Evolutionary conservation across 2,329 filamentous ascomycete genomes (phyloP).

Genomic region (Dactylellina parvicollis): DNA sequence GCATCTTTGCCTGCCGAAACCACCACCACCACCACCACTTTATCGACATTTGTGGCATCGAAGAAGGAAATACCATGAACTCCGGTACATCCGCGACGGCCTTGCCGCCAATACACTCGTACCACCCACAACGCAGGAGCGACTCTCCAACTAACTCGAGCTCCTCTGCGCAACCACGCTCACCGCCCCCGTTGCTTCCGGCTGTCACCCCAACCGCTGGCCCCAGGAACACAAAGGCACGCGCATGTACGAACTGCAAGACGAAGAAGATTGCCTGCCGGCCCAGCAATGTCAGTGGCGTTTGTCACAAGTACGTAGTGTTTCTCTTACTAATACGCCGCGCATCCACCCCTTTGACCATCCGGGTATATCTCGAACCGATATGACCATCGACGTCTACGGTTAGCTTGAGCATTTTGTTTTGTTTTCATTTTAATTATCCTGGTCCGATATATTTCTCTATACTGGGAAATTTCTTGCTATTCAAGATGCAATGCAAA

Average conservation of each 20-base stretch:
- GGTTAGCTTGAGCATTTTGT: neutral
- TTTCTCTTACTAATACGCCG: neutral
- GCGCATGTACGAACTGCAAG: slow-evolving; percentile 52
- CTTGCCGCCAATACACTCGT: slow-evolving; percentile 49
- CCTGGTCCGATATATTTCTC: no score
- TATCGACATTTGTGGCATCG: no score
- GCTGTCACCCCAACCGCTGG: slow-evolving; percentile 19
- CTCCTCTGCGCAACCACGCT: slow-evolving; percentile 48
- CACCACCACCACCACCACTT: neutral
- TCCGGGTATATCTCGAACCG: slow-evolving; percentile 4
- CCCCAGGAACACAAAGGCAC: slow-evolving; percentile 46
- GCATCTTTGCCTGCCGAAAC: slow-evolving; percentile 26
- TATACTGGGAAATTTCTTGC: no score
- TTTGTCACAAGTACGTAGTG: slow-evolving; percentile 44
- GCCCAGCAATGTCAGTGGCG: slow-evolving; percentile 36
- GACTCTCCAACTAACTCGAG: slow-evolving; percentile 5
- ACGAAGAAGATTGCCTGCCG: slow-evolving; percentile 53
- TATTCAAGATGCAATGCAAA: slow-evolving; percentile 43
- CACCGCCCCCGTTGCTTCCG: slow-evolving; percentile 45
- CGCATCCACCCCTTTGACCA: neutral
- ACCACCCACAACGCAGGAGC: slow-evolving; percentile 34
- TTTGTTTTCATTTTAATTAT: no score
- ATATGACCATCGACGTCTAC: slow-evolving; percentile 27
- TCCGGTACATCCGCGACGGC: slow-evolving; percentile 49
- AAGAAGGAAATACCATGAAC: slow-evolving; percentile 26